Conservation (phyloP, 495 filamentous ascomycete species). For the Sordaria brevicollis region DNA sequence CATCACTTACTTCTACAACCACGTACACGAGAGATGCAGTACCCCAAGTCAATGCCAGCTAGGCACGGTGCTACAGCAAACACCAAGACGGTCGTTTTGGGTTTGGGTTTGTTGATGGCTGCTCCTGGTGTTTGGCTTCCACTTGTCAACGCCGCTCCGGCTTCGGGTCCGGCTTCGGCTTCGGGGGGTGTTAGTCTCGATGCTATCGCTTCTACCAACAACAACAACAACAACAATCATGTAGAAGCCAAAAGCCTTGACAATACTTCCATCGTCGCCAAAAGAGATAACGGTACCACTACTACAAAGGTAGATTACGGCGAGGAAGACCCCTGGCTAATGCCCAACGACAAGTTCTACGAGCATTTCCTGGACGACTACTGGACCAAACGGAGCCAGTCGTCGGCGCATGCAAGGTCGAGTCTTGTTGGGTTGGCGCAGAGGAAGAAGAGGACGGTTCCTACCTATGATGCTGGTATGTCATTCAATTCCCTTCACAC, state of each 20-base stretch:
- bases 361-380: not conserved
- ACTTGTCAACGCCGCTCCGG: not conserved
- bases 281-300: not conserved
- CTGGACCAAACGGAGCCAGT: not conserved
- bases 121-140: not conserved
- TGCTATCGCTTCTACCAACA: not conserved
- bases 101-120: not conserved
- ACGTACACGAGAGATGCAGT: too few species aligned
- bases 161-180: too few species aligned
- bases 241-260: not conserved
- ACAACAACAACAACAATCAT: not conserved
- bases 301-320: not conserved
- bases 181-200: not conserved
- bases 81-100: not conserved
- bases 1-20: too few species aligned
- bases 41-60: too few species aligned
- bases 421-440: not conserved
- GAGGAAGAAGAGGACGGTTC: not conserved
- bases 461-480: not conserved
- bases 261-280: not conserved
- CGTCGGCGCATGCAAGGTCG: not conserved
- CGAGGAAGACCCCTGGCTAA: not conserved
- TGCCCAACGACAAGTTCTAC: not conserved
- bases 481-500: too few species aligned
- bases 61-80: not conserved